These are phyloP conservation scores for Geosmithia putterillii DNA, from an alignment of 2,329 filamentous ascomycete species.

Conservation along the genomic window DNA sequence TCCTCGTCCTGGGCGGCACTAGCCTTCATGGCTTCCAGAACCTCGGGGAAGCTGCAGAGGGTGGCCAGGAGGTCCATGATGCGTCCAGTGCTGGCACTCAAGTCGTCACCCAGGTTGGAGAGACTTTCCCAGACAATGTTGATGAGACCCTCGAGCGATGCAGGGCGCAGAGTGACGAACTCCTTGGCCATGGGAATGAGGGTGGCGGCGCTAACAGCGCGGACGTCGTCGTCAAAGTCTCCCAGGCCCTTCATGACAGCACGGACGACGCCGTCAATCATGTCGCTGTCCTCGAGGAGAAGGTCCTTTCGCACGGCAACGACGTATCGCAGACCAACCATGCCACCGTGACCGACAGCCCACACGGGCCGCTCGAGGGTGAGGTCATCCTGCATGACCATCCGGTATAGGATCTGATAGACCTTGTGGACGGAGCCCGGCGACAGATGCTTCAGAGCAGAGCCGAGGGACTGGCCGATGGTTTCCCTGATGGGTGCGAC, in stretches of 20 bases:
- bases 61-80: slow-evolving; percentile 98
- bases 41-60: slow-evolving; percentile 86
- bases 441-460: slow-evolving; percentile 74
- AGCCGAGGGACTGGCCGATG: slow-evolving; percentile 84
- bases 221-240: slow-evolving; percentile 88
- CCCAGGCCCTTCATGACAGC: slow-evolving; percentile 92
- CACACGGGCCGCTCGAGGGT: slow-evolving; percentile 64
- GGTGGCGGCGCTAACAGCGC: slow-evolving; percentile 94
- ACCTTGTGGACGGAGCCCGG: slow-evolving; percentile 69
- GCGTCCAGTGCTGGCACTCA: slow-evolving; percentile 92
- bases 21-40: slow-evolving; percentile 83
- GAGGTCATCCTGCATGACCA: slow-evolving; percentile 85
- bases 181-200: slow-evolving; percentile 92
- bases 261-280: slow-evolving; percentile 86
- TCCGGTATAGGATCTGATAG: slow-evolving; percentile 72
- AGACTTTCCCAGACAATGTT: slow-evolving; percentile 96
- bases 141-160: slow-evolving; percentile 69
- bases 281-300: slow-evolving; percentile 65
- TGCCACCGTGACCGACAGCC: slow-evolving; percentile 95
- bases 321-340: slow-evolving; percentile 91
- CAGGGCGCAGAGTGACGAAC: slow-evolving; percentile 74
- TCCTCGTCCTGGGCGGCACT: slow-evolving; percentile 75
- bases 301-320: slow-evolving; percentile 92
- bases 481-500: slow-evolving; percentile 94
- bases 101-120: slow-evolving; percentile 89